A percentile compares a stretch with the other conserved stretches of the same genome.
Conservation (phyloP, 495 filamentous ascomycete genomes). For the Talaromyces liani region DNA sequence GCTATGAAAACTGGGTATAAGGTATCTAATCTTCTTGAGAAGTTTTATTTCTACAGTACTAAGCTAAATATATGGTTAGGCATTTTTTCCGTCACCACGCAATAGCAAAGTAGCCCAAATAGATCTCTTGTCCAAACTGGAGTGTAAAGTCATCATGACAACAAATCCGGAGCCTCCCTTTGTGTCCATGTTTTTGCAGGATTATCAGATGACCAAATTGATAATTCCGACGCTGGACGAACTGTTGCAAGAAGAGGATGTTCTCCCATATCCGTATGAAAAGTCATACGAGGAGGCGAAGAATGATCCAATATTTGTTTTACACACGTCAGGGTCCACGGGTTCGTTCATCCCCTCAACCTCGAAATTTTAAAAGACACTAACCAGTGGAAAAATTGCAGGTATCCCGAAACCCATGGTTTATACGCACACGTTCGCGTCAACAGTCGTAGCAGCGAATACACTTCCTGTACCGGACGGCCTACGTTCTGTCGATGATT, state of each 20-base stretch:
- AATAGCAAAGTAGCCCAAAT: neutral
- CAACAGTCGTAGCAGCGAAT: conserved; percentile 27
- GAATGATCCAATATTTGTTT: conserved; percentile 1
- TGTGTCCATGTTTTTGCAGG: neutral
- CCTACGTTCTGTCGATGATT: conserved; percentile 30
- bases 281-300: neutral
- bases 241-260: neutral
- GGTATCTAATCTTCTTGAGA: neutral
- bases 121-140: neutral
- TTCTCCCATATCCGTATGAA: neutral
- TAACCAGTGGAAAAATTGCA: neutral
- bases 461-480: conserved; percentile 28
- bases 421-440: neutral
- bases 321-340: conserved; percentile 9
- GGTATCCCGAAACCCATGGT: neutral
- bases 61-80: neutral
- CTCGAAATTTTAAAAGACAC: neutral
- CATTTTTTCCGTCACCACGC: neutral
- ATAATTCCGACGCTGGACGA: neutral
- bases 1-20: neutral
- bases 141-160: neutral
- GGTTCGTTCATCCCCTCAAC: neutral
- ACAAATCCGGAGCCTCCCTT: neutral
- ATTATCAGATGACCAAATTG: neutral
- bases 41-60: neutral